phyloP scores from a whole-genome alignment of 2,329 filamentous ascomycete species.

The Colletotrichum ledebouriae region DNA sequence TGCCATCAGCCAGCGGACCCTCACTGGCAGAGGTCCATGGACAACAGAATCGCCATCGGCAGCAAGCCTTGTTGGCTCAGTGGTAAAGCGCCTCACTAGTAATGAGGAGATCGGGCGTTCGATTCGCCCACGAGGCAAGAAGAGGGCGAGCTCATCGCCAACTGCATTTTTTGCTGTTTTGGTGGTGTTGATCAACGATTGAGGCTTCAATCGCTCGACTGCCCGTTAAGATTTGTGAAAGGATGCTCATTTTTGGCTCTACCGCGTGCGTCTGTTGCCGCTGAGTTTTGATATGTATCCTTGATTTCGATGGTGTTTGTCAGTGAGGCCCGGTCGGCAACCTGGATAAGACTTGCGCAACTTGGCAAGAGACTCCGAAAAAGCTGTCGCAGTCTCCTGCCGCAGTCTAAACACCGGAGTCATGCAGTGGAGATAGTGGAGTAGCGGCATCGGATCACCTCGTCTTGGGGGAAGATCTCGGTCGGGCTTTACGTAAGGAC shows the following conservation, averaged over 20 bases:
- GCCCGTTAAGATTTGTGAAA: no score
- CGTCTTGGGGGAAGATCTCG: neutral
- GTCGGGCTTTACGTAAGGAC: conserved; percentile 32
- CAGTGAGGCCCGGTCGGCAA: no score
- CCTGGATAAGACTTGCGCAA: neutral
- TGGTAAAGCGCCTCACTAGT: conserved; percentile 43
- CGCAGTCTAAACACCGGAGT: conserved; percentile 4
- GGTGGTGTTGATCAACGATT: neutral
- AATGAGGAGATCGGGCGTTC: conserved; percentile 42
- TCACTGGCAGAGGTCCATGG: neutral
- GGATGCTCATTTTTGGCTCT: no score
- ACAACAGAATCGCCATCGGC: rapidly evolving
- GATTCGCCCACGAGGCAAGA: conserved; percentile 40
- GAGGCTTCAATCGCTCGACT: no score
- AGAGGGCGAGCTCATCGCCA: neutral
- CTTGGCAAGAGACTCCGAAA: neutral
- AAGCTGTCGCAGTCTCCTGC: neutral
- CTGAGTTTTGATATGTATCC: neutral
- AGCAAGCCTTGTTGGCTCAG: conserved; percentile 39
- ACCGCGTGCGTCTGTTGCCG: neutral
- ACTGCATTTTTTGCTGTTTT: neutral
- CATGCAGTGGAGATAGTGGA: conserved; percentile 27
- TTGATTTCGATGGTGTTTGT: neutral
- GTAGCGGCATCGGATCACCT: conserved; percentile 29
- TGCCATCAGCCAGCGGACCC: neutral